Evolutionary conservation across 1,284 basidiomycete species (phyloP), one percentile per base, ranked within the genome.

Genomic region (Boletus sp.): DNA sequence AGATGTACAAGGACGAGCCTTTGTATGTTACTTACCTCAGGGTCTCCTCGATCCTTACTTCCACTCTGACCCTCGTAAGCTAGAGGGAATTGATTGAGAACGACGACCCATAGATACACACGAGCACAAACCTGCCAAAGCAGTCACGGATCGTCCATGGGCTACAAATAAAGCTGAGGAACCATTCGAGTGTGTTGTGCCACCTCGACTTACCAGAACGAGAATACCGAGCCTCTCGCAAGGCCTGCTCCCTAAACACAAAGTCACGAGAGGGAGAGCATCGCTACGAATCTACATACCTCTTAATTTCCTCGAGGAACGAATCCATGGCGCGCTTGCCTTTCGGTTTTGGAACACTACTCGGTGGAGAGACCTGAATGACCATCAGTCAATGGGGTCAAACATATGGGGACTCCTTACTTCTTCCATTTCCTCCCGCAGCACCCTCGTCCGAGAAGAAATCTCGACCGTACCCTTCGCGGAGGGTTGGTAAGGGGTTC

Each of bases 301-400:
- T 84, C 75, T 97, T 98, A 61, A 97, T 92, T 74, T 96, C 94
- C 67, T 96, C 92, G 48, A 97, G 77, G 71, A 97, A 98, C 3
- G 86, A 77, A 72, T 96, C 94, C 92, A 97, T 97, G 0, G 91
- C 92, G 48, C 94, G 84, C 72, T 93, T 95, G 8, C 95, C 95
- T 70, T 91, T 94, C 0, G 89, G 86, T 67, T 84, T 90, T 0
- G 85, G 80, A 24, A 70, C 77, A 33, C 66, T 68, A 12, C 69
- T 65, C 3, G 80, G 69, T 4, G 87, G 84, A 29, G 89, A 86
- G 1, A 79, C 79, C 80, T 86, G 59, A 22, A 58, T 41, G 13
- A 42, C 36, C 44, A 55, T 64, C 46, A 62, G 54, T 15, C 22
- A 18, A 27, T 20, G 37, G 5, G 18, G 36, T 46, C 37, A 13